Conservation (phyloP, 78 protist species). For the Dictyostelium discoideum region DNA sequence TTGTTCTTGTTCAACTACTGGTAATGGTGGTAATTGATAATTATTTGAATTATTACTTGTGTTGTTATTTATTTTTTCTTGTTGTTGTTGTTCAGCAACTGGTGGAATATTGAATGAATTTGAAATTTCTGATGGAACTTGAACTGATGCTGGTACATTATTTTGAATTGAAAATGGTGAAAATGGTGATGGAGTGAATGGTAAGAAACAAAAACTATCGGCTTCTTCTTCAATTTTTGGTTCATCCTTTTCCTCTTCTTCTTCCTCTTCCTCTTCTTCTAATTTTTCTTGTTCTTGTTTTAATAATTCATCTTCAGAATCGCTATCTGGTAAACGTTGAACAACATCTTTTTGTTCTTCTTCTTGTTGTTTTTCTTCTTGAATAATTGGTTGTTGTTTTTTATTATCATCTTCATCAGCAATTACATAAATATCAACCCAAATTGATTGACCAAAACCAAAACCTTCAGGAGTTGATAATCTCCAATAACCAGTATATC, state of each 20-base stretch:
- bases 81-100: background rate
- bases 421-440: slow-evolving; percentile 36
- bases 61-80: background rate
- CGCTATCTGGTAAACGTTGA: slow-evolving; percentile 19
- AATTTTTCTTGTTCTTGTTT: background rate
- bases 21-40: background rate
- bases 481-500: slow-evolving; percentile 84
- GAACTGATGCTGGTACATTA: slow-evolving; percentile 31
- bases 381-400: background rate
- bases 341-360: background rate
- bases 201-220: slow-evolving; percentile 13
- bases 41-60: background rate
- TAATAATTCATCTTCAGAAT: background rate
- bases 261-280: too few relatives aligned
- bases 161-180: slow-evolving; percentile 8
- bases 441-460: slow-evolving; percentile 80
- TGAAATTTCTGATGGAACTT: slow-evolving; percentile 24
- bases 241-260: slow-evolving; percentile 20
- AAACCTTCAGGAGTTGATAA: slow-evolving; percentile 41
- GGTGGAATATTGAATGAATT: background rate
- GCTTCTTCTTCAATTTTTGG: slow-evolving; percentile 10
- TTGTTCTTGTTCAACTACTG: background rate
- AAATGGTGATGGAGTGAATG: slow-evolving; percentile 16
- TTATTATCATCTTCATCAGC: background rate
- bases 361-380: background rate